phyloP scores from a whole-genome alignment of 257 asterid genomes.

The Fraxinus americana region DNA sequence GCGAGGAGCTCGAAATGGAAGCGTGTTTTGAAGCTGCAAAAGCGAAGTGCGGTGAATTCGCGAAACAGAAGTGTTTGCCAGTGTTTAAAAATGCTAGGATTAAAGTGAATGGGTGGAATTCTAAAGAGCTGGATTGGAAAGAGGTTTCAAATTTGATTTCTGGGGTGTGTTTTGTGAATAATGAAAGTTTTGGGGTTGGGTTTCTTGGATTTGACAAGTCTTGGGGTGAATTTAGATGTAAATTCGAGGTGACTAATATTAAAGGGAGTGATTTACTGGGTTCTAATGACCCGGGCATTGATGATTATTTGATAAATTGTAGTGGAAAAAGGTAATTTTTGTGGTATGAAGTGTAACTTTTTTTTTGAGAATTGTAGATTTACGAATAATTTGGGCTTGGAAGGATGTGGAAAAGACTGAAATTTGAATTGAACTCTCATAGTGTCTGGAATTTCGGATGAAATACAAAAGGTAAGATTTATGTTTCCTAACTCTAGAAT shows the following conservation, averaged over 20 bases:
- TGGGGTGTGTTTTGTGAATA: conserved; percentile 45
- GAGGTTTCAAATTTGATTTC: conserved; percentile 61
- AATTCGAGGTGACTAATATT: conserved; percentile 38
- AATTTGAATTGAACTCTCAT: neutral
- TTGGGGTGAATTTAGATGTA: conserved; percentile 52
- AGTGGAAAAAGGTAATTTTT: conserved; percentile 10
- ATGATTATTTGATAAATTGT: conserved; percentile 38
- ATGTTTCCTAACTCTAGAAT: conserved; percentile 5
- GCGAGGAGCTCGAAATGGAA: conserved; percentile 84
- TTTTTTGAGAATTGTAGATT: neutral
- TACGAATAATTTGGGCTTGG: neutral
- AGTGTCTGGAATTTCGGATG: neutral
- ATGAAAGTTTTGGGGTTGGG: conserved; percentile 32
- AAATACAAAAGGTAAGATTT: conserved; percentile 31
- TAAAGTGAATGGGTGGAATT: conserved; percentile 41
- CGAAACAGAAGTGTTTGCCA: conserved; percentile 62
- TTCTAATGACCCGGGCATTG: conserved; percentile 23
- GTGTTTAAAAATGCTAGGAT: conserved; percentile 68
- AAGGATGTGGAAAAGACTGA: conserved; percentile 18
- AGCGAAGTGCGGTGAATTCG: conserved; percentile 54
- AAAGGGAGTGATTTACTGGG: conserved; percentile 68
- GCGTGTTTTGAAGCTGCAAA: conserved; percentile 59
- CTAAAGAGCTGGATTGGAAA: conserved; percentile 36
- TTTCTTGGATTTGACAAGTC: conserved; percentile 38
- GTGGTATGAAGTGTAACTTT: neutral